Evolutionary conservation across 805 yeast species (phyloP), one percentile per base, ranked within the genome.

Genomic region (Metschnikowia bowlesiae): DNA sequence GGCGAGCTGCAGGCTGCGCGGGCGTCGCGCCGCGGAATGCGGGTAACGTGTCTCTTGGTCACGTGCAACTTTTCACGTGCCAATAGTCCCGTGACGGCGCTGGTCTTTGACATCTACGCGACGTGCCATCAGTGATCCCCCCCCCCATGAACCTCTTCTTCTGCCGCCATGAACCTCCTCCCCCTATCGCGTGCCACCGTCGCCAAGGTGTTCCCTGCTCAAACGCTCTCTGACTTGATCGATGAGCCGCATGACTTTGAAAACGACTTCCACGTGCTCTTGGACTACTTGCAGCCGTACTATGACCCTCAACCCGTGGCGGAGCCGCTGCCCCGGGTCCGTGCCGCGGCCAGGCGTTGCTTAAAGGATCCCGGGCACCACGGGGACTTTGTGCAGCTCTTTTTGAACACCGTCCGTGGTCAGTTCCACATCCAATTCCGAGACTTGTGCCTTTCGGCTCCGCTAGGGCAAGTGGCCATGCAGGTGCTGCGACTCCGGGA

Each of bases 301-400:
- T 65, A 62, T 44, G 44, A 28, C 7, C 68, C 74, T 1, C 55
- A 11, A 9, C 37, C 34, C 22, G 41, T 48, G 11, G 48, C 55
- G 6, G 67, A 62, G 37, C 72, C 76, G 0, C 61, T 71, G 28
- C 67, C 63, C 18, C 55, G 78, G 29, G 61, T 70, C 8, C 66
- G 62, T 38, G 59, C 70, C 1, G 76, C 76, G 3, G 69, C 72
- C 10, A 56, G 68, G 42, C 60, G 68, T 13, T 70, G 75, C 45
- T 58, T 73, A 22, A 68, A 69, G 45, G 70, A 69, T 48, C 68
- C 65, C 4, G 9, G 37, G 4, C 62, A 60, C 38, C 76, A 71
- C 50, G 53, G 58, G 9, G 68, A 68, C 13, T 72, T 73, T 45
- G 62, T 68, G 13, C 61, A 58, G 28, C 58, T 73, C 14, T 67